Percentiles rank a stretch among this genome's conserved stretches.
Conservation (phyloP, 495 filamentous ascomycete genomes). For the Penicillium angulare region DNA sequence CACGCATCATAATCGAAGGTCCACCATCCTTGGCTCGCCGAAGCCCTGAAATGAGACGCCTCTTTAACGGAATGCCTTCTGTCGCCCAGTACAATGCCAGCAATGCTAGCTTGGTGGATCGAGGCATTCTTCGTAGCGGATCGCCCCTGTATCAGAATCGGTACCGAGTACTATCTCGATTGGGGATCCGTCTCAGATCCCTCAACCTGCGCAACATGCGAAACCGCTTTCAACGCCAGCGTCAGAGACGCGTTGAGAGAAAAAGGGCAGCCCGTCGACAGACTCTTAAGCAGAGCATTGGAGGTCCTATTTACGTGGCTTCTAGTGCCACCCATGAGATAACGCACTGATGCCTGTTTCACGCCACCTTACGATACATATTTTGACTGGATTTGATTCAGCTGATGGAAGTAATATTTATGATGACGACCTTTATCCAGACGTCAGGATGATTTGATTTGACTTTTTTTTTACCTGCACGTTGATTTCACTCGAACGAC, state of each 20-base stretch:
- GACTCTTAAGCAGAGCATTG: constrained; percentile 67
- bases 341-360: constrained; percentile 8
- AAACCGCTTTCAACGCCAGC: constrained; percentile 54
- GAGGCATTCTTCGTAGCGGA: constrained; percentile 30
- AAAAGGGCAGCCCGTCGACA: constrained; percentile 61
- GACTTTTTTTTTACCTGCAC: constrained; percentile 1
- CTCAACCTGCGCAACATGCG: constrained; percentile 51
- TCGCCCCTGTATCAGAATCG: constrained; percentile 34
- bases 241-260: constrained; percentile 55
- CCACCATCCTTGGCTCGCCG: constrained; percentile 34
- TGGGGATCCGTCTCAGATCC: constrained; percentile 51
- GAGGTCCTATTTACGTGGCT: constrained; percentile 33
- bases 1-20: constrained; percentile 48
- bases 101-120: constrained; percentile 31
- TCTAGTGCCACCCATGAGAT: constrained; percentile 27
- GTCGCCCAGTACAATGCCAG: constrained; percentile 25
- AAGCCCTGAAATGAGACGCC: constrained; percentile 37
- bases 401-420: constrained; percentile 18
- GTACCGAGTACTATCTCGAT: constrained; percentile 45
- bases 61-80: constrained; percentile 19
- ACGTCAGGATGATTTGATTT: constrained; percentile 5
- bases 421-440: constrained; percentile 16
- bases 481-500: background rate
- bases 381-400: constrained; percentile 23
- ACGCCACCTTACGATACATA: constrained; percentile 7